Conservation (phyloP, 2,329 filamentous ascomycete genomes). For the Fusarium sp. region DNA sequence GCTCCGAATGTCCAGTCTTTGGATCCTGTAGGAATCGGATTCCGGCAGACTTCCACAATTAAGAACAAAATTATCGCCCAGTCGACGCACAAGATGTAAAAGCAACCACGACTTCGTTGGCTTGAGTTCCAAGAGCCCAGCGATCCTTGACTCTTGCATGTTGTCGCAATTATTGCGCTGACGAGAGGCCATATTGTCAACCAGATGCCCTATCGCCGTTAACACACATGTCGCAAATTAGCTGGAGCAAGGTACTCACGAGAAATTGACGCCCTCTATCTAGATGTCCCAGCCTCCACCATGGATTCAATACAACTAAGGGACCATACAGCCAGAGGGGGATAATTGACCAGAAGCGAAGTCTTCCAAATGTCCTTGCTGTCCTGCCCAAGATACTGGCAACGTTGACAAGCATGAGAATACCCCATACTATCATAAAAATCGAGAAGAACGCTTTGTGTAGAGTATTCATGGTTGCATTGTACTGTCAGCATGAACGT, state of each 20-base stretch:
- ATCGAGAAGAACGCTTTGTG: slow-evolving; percentile 17
- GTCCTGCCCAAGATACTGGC: neutral
- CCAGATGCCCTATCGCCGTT: neutral
- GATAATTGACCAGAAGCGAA: slow-evolving; percentile 13
- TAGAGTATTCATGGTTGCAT: slow-evolving; percentile 1
- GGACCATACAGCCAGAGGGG: neutral
- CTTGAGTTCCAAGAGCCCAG: neutral
- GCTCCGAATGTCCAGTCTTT: slow-evolving; percentile 3
- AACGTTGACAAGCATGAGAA: neutral
- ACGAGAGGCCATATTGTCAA: slow-evolving; percentile 7
- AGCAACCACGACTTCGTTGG: neutral
- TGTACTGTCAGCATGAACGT: accelerated
- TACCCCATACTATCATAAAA: slow-evolving; percentile 1
- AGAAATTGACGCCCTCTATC: slow-evolving; percentile 8
- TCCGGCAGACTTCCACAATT: slow-evolving; percentile 5
- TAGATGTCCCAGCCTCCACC: neutral
- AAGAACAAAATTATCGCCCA: neutral
- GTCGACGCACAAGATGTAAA: slow-evolving; percentile 14
- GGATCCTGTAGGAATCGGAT: slow-evolving; percentile 1
- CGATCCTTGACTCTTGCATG: neutral
- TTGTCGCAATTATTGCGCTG: neutral
- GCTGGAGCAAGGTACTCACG: neutral
- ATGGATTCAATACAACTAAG: neutral
- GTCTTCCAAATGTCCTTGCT: neutral
- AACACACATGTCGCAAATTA: accelerated